Conservation (phyloP, 495 filamentous ascomycete genomes). For the Penicillium bialowiezense region DNA sequence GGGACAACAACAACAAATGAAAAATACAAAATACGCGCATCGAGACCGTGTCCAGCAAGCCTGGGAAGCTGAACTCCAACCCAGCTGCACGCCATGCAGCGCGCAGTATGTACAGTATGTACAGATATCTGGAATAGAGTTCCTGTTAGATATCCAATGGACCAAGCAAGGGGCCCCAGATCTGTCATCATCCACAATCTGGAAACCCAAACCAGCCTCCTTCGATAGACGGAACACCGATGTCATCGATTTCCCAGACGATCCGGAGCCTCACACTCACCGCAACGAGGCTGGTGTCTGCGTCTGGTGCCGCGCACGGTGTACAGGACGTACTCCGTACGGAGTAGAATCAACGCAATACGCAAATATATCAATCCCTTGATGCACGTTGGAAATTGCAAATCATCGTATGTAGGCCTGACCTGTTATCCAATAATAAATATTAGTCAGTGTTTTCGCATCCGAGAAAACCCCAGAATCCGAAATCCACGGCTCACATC, state of each 20-base stretch:
- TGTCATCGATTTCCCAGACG: not conserved
- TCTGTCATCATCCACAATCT: not conserved
- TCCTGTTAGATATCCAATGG: slow-evolving; percentile 3
- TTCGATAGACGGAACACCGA: not conserved
- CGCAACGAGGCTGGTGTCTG: not conserved
- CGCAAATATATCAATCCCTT: no score
- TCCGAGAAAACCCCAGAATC: not conserved
- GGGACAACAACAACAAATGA: no score
- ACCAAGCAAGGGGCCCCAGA: slow-evolving; percentile 12
- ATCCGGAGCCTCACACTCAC: not conserved
- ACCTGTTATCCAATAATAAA: no score
- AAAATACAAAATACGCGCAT: no score
- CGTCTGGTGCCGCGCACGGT: no score
- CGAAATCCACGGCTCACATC: not conserved
- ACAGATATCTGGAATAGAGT: slow-evolving; percentile 9
- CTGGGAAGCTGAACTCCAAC: not conserved
- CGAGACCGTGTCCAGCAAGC: not conserved
- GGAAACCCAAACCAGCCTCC: not conserved
- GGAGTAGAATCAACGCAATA: no score
- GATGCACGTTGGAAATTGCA: no score
- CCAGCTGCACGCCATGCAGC: slow-evolving; percentile 15
- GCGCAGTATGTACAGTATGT: slow-evolving; percentile 3
- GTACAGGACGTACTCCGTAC: no score
- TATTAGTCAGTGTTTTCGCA: no score
- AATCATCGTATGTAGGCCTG: no score